phyloP scores from a whole-genome alignment of 306 rosid species.

The Leucaena leucocephala region DNA sequence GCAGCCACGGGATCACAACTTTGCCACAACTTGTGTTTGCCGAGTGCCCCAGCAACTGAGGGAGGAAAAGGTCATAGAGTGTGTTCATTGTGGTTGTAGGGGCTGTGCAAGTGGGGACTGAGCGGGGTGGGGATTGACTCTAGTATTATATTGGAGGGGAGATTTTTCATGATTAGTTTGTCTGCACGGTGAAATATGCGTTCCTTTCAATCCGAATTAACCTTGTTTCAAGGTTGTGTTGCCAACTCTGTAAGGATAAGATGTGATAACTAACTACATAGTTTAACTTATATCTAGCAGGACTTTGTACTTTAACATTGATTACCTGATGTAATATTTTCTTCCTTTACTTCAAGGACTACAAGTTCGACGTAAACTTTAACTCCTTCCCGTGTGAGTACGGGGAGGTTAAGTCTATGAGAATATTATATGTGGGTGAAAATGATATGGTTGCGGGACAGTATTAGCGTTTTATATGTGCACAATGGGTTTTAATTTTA shows the following conservation, averaged over 20 bases:
- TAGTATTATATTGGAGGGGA: slow-evolving; percentile 16
- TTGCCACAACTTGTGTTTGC: slow-evolving; percentile 83
- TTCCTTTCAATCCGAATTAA: background rate
- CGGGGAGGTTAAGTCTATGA: no score
- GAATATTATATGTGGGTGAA: no score
- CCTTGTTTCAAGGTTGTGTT: slow-evolving; percentile 14
- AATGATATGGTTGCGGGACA: no score
- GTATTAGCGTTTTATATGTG: no score
- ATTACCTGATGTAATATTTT: no score
- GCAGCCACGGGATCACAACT: slow-evolving; percentile 88
- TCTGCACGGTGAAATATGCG: background rate
- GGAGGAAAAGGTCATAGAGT: slow-evolving; percentile 88
- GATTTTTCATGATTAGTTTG: slow-evolving; percentile 4
- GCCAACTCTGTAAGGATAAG: background rate
- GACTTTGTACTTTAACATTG: background rate
- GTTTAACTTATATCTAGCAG: background rate
- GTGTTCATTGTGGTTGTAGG: slow-evolving; percentile 87
- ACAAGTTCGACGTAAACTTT: background rate
- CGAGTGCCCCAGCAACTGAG: slow-evolving; percentile 87
- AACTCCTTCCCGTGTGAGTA: no score
- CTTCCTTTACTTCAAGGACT: background rate
- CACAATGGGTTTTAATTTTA: no score
- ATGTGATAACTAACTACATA: background rate
- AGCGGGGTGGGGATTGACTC: background rate
- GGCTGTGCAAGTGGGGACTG: slow-evolving; percentile 93